Percentiles rank a stretch among this genome's conserved stretches.
These are phyloP conservation scores for Didymella pomorum DNA, from an alignment of 2,329 filamentous ascomycete genomes.

Conservation along the genomic window DNA sequence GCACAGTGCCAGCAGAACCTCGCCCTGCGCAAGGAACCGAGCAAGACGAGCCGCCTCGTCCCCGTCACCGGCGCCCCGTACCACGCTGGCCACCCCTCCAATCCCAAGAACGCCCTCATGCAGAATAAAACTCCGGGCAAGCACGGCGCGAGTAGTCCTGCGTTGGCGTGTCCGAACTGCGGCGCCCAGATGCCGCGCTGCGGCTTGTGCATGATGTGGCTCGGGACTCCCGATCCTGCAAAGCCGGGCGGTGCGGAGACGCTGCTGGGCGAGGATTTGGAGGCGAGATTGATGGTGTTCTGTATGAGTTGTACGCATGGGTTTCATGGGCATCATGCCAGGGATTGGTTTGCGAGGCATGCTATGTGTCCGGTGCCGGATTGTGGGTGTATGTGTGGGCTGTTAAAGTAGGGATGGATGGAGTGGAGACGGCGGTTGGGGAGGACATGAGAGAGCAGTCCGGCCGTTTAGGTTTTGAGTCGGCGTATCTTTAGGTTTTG, in stretches of 20 bases:
- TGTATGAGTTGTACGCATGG: conserved; percentile 71
- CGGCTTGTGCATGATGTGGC: conserved; percentile 68
- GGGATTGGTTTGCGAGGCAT: conserved; percentile 67
- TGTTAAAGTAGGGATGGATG: conserved; percentile 40
- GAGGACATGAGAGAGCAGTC: too few relatives aligned
- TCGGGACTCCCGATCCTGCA: conserved; percentile 65
- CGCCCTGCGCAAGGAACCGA: conserved; percentile 49
- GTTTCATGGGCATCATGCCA: conserved; percentile 69
- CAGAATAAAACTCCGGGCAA: conserved; percentile 20
- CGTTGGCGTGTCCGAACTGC: conserved; percentile 68
- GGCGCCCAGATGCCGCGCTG: conserved; percentile 70
- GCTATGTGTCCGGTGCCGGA: conserved; percentile 63
- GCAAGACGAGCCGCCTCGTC: conserved; percentile 32
- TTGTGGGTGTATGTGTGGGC: conserved; percentile 62
- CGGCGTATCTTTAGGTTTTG: too few relatives aligned
- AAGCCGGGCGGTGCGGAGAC: conserved; percentile 49
- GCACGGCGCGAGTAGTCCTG: conserved; percentile 35
- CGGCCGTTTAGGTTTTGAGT: too few relatives aligned
- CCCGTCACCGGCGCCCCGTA: conserved; percentile 24
- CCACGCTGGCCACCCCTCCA: conserved; percentile 11
- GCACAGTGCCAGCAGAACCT: conserved; percentile 73
- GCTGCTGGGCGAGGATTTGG: conserved; percentile 54
- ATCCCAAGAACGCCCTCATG: conserved; percentile 7
- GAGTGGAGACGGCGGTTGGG: too few relatives aligned
- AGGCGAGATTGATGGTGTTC: conserved; percentile 66